Evolutionary conservation across 2,329 filamentous ascomycete species (phyloP), one percentile per base, ranked within the genome.

Genomic region (Colletotrichum musae): DNA sequence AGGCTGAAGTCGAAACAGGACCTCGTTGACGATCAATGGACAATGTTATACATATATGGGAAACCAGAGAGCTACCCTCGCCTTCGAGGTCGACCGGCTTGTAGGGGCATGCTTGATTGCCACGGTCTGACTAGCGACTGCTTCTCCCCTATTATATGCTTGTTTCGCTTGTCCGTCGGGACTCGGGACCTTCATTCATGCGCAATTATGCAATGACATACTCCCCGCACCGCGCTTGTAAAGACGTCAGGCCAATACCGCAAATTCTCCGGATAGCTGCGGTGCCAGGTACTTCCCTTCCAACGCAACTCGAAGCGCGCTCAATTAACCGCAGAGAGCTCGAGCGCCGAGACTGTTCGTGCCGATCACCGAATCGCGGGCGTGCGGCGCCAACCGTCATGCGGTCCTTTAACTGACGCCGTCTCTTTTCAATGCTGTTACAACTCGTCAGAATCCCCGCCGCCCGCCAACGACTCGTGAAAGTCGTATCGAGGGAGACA

Each of bases 191-290:
- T 36, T 66, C 45, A 32, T 66, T 66, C 54, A 69, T 69, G 66
- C 61, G 36, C n/a, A 39, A 52, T 54, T 28, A 66, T 60, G 62
- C 54, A 43, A 59, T 24, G 41, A 45, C 21, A 24, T 24, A 12
- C 24, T 39, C 39, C 65, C 54, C 28, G 53, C 48, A 41, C 53
- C 15, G 58, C 32, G 32, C 47, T 43, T 64, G 41, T 43, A 16
- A 48, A 24, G 21, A 36, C 32, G 58, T 43, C 50, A 24, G 50
- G n/a, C 50, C 28, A 60, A 59, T 47, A 51, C 41, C 56, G 56
- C 16, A 69, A 60, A 69, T 66, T 69, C 62, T 60, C 66, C 66
- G 66, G 51, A 50, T 43, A 13, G 18, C 32, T 48, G 47, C 39
- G 41, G 41, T 54, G 39, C 61, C 6, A 26, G 48, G 54, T 16